These are phyloP conservation scores for Anisodus acutangulus DNA, from an alignment of 257 asterid species.

Conservation along the genomic window DNA sequence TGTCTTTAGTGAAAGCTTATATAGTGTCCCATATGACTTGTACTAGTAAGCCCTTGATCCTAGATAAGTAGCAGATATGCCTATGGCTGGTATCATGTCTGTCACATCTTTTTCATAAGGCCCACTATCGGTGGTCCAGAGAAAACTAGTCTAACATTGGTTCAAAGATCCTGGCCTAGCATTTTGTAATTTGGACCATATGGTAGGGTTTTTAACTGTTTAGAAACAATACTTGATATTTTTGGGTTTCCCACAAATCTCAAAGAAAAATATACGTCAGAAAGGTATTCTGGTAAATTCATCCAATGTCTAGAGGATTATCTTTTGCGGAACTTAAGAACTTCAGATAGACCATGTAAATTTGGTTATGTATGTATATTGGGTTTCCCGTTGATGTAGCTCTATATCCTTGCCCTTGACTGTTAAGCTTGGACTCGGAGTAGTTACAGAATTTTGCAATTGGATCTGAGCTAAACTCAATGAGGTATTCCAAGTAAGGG, in stretches of 20 bases:
- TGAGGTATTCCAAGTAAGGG: constrained; percentile 17
- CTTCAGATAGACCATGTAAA: background rate
- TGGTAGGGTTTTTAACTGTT: background rate
- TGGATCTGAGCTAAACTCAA: background rate
- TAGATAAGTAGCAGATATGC: constrained; percentile 15
- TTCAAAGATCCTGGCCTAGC: constrained; percentile 24
- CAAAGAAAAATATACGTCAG: background rate
- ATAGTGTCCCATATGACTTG: background rate
- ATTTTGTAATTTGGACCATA: background rate
- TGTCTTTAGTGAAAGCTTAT: constrained; percentile 23
- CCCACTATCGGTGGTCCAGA: constrained; percentile 5
- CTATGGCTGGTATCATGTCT: constrained; percentile 3
- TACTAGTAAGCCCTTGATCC: background rate
- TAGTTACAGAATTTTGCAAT: background rate
- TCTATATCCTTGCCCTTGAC: background rate
- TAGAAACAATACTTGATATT: background rate
- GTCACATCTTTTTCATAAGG: constrained; percentile 13
- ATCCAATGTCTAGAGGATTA: background rate
- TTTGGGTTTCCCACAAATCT: constrained; percentile 14
- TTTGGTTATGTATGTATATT: background rate
- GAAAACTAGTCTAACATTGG: background rate
- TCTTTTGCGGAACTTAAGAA: background rate
- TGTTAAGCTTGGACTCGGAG: background rate
- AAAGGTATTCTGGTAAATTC: background rate
- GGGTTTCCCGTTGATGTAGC: background rate